Evolutionary conservation across 2,329 filamentous ascomycete species (phyloP).

Genomic region (Huntiella bhutanensis): DNA sequence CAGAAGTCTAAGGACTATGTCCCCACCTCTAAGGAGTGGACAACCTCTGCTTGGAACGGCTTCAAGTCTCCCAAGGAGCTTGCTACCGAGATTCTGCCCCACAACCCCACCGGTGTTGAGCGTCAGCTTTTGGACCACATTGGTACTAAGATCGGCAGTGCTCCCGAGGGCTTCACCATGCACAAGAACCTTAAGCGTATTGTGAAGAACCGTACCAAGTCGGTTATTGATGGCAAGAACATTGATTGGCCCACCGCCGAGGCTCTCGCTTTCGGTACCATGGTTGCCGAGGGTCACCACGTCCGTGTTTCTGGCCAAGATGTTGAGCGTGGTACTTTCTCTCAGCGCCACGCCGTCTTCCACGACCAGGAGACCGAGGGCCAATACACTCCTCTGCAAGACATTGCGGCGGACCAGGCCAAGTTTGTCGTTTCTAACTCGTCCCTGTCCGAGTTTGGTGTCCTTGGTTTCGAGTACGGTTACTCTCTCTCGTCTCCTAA

Average conservation of each 20-base stretch:
- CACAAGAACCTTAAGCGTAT: slow-evolving; percentile 98
- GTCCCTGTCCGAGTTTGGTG: slow-evolving; percentile 51
- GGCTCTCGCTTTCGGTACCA: slow-evolving; percentile 79
- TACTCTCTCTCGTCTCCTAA: slow-evolving; percentile 96
- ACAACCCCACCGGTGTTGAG: slow-evolving; percentile 71
- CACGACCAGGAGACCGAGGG: slow-evolving; percentile 92
- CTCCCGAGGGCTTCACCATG: slow-evolving; percentile 69
- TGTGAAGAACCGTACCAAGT: slow-evolving; percentile 73
- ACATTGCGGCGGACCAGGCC: slow-evolving; percentile 78
- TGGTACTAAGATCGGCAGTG: slow-evolving; percentile 56
- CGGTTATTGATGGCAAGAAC: slow-evolving; percentile 73
- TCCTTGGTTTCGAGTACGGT: slow-evolving; percentile 92
- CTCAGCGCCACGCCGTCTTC: slow-evolving; percentile 88
- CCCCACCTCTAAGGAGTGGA: slow-evolving; percentile 92
- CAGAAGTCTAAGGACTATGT: slow-evolving; percentile 94
- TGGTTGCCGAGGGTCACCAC: slow-evolving; percentile 86
- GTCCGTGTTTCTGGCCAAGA: slow-evolving; percentile 96
- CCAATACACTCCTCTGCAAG: slow-evolving; percentile 81
- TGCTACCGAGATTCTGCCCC: slow-evolving; percentile 80
- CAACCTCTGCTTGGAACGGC: slow-evolving; percentile 96
- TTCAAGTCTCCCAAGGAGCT: slow-evolving; percentile 99
- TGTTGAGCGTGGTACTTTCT: slow-evolving; percentile 98
- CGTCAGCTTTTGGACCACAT: slow-evolving; percentile 59
- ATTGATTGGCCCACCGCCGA: slow-evolving; percentile 98
- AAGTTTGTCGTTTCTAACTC: slow-evolving; percentile 97